Percentiles rank a stretch among this genome's conserved stretches.
These are phyloP conservation scores for Malassezia nana DNA, from an alignment of 1,284 basidiomycete genomes.

Conservation along the genomic window DNA sequence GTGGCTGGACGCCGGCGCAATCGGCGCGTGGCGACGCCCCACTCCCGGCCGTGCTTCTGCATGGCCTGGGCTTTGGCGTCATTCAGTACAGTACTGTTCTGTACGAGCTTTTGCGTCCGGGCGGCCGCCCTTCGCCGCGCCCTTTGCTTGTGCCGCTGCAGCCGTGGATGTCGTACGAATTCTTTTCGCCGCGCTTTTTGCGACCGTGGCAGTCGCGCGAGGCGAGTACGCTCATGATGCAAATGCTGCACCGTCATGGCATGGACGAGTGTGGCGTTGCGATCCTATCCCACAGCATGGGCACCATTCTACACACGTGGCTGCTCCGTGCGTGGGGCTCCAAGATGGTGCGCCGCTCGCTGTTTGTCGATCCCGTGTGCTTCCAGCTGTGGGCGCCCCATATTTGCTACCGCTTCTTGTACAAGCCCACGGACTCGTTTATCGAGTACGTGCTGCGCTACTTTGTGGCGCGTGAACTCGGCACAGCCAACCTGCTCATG, in stretches of 20 bases:
- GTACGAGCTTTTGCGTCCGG: slow-evolving; percentile 19
- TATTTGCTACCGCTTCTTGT: slow-evolving; percentile 38
- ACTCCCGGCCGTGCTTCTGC: slow-evolving; percentile 32
- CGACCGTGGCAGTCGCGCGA: slow-evolving; percentile 32
- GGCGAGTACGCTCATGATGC: slow-evolving; percentile 23
- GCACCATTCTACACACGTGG: slow-evolving; percentile 39
- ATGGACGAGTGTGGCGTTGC: slow-evolving; percentile 25
- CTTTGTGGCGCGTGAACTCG: slow-evolving; percentile 36
- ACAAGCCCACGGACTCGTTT: slow-evolving; percentile 28
- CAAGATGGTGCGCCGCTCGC: slow-evolving; percentile 20
- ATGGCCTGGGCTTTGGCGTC: slow-evolving; percentile 39
- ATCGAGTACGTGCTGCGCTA: slow-evolving; percentile 37
- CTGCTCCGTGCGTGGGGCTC: slow-evolving; percentile 25
- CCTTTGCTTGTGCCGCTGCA: slow-evolving; percentile 40
- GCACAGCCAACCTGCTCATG: slow-evolving; percentile 31
- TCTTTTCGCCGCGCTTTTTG: slow-evolving; percentile 32
- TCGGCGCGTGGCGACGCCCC: slow-evolving; percentile 8
- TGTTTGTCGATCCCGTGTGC: slow-evolving; percentile 44
- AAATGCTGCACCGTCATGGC: slow-evolving; percentile 20
- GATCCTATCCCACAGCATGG: slow-evolving; percentile 42
- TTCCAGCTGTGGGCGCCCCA: slow-evolving; percentile 40
- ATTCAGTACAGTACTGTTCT: slow-evolving; percentile 27
- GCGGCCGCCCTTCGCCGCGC: slow-evolving; percentile 17
- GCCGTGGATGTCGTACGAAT: slow-evolving; percentile 36
- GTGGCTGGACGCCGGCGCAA: slow-evolving; percentile 11